Conservation (phyloP, 805 yeast species). For the Metschnikowia cubensis region DNA sequence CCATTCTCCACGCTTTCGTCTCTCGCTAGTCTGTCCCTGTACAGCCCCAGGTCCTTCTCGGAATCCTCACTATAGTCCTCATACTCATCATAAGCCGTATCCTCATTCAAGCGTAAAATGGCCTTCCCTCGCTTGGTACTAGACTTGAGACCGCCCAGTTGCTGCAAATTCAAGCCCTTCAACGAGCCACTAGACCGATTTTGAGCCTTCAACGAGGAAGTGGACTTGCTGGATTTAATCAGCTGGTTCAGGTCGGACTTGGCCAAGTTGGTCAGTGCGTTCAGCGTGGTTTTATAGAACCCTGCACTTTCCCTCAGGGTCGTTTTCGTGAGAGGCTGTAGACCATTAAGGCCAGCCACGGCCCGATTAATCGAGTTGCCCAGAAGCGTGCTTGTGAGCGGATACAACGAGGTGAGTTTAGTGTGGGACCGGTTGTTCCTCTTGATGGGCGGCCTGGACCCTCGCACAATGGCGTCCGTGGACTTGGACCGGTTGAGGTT, state of each 20-base stretch:
- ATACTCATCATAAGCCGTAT: conserved; percentile 30
- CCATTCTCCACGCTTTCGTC: neutral
- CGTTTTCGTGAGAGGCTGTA: conserved; percentile 18
- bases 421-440: conserved; percentile 37
- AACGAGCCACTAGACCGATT: conserved; percentile 9
- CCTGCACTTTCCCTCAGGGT: conserved; percentile 13
- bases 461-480: conserved; percentile 34
- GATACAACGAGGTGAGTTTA: conserved; percentile 22
- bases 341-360: conserved; percentile 2
- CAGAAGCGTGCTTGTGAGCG: conserved; percentile 19
- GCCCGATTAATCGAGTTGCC: conserved; percentile 10
- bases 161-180: conserved; percentile 7
- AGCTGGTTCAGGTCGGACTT: conserved; percentile 17
- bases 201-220: conserved; percentile 32
- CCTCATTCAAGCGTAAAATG: conserved; percentile 37
- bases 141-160: conserved; percentile 30
- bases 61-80: conserved; percentile 31
- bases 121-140: conserved; percentile 38
- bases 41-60: conserved; percentile 7
- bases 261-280: conserved; percentile 5
- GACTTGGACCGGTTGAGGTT: conserved; percentile 37
- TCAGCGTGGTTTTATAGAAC: conserved; percentile 15
- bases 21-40: neutral
- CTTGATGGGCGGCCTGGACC: conserved; percentile 22
- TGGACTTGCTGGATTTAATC: conserved; percentile 29